A percentile compares a stretch with the other conserved stretches of the same genome.
phyloP scores from a whole-genome alignment of 2,329 filamentous ascomycete species.

The Magnaporthiopsis poae region DNA sequence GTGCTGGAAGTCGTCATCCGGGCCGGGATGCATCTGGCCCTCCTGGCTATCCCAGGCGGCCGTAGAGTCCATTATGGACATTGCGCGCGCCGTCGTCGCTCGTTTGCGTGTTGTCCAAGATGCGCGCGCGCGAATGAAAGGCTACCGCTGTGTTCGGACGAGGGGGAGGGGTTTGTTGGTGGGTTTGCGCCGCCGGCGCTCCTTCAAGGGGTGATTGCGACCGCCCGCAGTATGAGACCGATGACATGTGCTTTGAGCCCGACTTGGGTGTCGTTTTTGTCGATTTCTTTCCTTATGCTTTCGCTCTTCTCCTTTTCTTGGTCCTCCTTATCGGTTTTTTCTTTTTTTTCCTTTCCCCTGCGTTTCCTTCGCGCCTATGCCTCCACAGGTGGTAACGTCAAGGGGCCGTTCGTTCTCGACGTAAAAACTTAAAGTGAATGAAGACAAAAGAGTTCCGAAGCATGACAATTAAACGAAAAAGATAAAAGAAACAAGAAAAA shows the following conservation, averaged over 20 bases:
- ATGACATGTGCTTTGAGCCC: too few species aligned
- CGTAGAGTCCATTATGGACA: constrained; percentile 42
- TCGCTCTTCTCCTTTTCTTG: neutral
- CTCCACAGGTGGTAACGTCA: neutral
- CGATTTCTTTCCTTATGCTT: neutral
- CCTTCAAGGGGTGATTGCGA: too few species aligned
- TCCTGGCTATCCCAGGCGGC: constrained; percentile 46
- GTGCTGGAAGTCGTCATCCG: constrained; percentile 55
- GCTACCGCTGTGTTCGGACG: neutral
- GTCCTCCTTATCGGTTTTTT: too few species aligned
- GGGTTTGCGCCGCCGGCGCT: neutral
- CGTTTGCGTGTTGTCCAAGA: neutral
- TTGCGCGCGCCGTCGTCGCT: constrained; percentile 7
- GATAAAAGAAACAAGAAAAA: neutral
- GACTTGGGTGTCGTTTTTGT: neutral
- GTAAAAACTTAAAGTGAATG: neutral
- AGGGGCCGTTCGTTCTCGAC: neutral
- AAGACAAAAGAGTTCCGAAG: neutral
- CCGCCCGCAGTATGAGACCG: too few species aligned
- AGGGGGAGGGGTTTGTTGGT: neutral
- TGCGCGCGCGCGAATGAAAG: neutral
- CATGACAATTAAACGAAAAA: neutral
- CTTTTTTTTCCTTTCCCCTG: neutral
- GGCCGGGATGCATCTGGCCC: constrained; percentile 38
- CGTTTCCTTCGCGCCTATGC: neutral